A percentile compares a stretch with the other conserved stretches of the same genome.
Evolutionary conservation across 176 grass and related monocot species (phyloP).

Genomic region (Oryza meyeriana): DNA sequence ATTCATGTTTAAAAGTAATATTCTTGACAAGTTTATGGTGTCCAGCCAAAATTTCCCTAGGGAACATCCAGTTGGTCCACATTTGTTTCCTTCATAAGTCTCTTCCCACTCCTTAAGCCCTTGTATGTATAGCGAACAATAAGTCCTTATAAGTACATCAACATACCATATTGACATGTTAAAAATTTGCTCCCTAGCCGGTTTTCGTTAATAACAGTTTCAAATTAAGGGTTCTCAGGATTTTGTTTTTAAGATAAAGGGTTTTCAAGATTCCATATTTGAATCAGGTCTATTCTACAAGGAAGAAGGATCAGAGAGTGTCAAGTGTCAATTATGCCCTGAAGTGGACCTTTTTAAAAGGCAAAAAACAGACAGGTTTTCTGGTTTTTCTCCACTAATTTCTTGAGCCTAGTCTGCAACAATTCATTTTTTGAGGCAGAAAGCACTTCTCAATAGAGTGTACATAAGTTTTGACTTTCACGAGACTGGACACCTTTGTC

Average conservation of each 20-base stretch:
- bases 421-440: background rate
- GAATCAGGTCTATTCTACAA: background rate
- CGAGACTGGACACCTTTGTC: background rate
- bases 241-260: background rate
- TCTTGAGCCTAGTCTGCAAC: background rate
- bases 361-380: background rate
- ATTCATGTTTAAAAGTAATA: background rate
- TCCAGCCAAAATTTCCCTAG: background rate
- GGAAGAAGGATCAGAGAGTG: background rate
- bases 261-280: background rate
- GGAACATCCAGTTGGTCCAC: background rate
- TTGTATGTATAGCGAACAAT: background rate
- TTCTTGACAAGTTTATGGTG: slow-evolving; percentile 3
- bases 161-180: background rate
- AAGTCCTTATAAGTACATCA: background rate
- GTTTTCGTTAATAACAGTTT: background rate
- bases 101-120: background rate
- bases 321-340: slow-evolving; percentile 1
- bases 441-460: slow-evolving; percentile 6
- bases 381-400: background rate
- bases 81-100: background rate
- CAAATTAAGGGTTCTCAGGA: background rate
- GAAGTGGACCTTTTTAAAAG: background rate
- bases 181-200: background rate
- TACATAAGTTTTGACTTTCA: background rate